Conservation (phyloP, 805 yeast species). For the Kazachstania psychrophila region DNA sequence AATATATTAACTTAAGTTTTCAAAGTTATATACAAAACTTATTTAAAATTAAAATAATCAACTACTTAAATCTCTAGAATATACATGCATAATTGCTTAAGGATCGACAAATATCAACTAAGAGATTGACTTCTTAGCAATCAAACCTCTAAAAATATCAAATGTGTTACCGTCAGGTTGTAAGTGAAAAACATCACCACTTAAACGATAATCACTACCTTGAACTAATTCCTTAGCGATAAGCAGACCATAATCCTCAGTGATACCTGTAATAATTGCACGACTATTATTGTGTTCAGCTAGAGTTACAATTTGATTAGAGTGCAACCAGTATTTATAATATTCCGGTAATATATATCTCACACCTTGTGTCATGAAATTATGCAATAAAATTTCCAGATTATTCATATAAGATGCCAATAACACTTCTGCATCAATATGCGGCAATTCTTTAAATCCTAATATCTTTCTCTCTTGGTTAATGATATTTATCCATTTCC, state of each 20-base stretch:
- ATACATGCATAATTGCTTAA: neutral
- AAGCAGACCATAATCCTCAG: constrained; percentile 75
- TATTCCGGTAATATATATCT: constrained; percentile 57
- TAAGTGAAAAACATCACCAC: constrained; percentile 53
- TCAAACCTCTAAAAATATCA: constrained; percentile 85
- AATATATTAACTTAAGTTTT: neutral
- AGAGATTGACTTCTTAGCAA: constrained; percentile 43
- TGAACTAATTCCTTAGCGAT: constrained; percentile 57
- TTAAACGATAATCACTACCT: constrained; percentile 32
- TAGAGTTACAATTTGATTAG: constrained; percentile 62
- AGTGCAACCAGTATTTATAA: constrained; percentile 81
- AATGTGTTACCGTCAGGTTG: constrained; percentile 98
- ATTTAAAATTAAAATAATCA: no score
- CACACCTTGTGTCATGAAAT: constrained; percentile 59
- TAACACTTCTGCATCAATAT: constrained; percentile 34
- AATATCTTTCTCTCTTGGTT: constrained; percentile 39
- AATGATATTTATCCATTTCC: constrained; percentile 52
- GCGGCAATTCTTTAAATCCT: constrained; percentile 29
- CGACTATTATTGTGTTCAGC: constrained; percentile 41
- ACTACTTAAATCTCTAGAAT: neutral
- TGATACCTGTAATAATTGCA: constrained; percentile 72
- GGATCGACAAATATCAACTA: neutral
- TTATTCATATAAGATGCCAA: constrained; percentile 55
- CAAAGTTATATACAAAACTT: no score
- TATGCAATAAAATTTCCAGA: constrained; percentile 52